Evolutionary conservation across 2,329 filamentous ascomycete genomes (phyloP), one percentile per base, ranked within the genome.

Genomic region (Camptophora hylomeconis): DNA sequence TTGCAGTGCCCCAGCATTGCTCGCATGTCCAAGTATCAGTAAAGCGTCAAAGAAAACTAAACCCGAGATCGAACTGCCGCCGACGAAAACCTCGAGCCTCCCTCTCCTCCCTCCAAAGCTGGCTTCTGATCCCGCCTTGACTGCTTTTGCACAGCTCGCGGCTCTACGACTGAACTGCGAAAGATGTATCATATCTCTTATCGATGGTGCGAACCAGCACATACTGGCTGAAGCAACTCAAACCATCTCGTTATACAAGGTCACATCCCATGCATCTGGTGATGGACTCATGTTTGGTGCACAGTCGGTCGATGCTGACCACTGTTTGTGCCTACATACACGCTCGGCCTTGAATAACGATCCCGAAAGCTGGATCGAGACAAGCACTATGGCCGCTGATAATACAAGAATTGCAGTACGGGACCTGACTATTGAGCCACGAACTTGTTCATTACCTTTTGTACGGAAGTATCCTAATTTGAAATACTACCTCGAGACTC

Each of bases 401-500:
- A 11, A 10, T 5, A 14, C 17, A 13, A 13, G 7, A 3, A 10
- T 26, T 11, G 18, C 54, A 6, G 40, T 60, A 28, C 46, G 52
- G 20, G 56, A 63, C 37, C 32, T 61, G 22, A 38, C 35, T 16
- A 37, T 52, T 20, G 41, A 60, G 36, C 47, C 53, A 4, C 42
- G 41, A n/a, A 60, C 51, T 29, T 52, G 49, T 19, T 29, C 48
- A 3, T 40, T 53, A 16, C 34, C 44, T 2, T 50, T 54, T 12
- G 53, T 60, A 1, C 11, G 6, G 12, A 31, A 39, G 0, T 36
- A 48, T 0, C 53, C 53, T 0, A 29, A 47, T 19, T 47, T 56
- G 20, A 50, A 52, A 24, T 71, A 71, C 40, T 69, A 69, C 32
- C 66, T 66, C 2, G 65, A 64, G 12, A 70, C 74, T 0, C 73